Evolutionary conservation across 1,284 basidiomycete genomes (phyloP), one percentile per base, ranked within the genome.

Genomic region (Peniophora sp.): DNA sequence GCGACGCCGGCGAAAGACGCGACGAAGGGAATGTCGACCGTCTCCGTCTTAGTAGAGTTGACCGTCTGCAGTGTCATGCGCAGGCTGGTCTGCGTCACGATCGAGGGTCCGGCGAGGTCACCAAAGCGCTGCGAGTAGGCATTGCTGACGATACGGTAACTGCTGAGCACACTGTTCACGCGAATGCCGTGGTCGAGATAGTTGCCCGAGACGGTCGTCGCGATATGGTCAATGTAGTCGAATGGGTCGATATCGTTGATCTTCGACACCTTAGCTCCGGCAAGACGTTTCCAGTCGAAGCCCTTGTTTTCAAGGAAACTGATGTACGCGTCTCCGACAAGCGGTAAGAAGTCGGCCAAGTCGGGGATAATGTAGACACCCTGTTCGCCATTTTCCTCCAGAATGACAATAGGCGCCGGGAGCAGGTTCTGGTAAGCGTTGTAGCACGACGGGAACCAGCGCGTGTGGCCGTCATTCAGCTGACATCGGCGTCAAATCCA

Each of bases 101-200:
- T 71, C 14, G 64, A 61, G 5, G 78, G 75, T 1, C 79, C 78
- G 37, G 81, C 79, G 42, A 81, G 67, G 60, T 83, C 79, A 24
- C 72, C 82, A 48, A 84, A 59, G n/a, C 80, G 70, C 61, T 83
- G 80, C 24, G 76, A 78, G 57, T 74, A 80, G 24, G 55, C 61
- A 0, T 64, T 69, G 17, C 63, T 68, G 1, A 67, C 63, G 50
- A 83, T 75, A 9, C 78, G 66, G 59, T 84, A 83, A 58, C 78
- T 79, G 35, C 72, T 76, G 64, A 81, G 78, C 6, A 76, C 80
- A 47, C 75, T 78, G 63, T 83, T 83, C 37, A 83, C 76, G 51
- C 80, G 74, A 43, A 82, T 71, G 35, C 75, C 75, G 53, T 81
- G 79, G 59, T 83, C 79, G 34, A 84, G 65, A 58, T 75, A 83